Percentiles rank a stretch among this genome's conserved stretches.
These are phyloP conservation scores for Theobroma grandiflorum DNA, from an alignment of 441 rosid genomes.

Conservation along the genomic window DNA sequence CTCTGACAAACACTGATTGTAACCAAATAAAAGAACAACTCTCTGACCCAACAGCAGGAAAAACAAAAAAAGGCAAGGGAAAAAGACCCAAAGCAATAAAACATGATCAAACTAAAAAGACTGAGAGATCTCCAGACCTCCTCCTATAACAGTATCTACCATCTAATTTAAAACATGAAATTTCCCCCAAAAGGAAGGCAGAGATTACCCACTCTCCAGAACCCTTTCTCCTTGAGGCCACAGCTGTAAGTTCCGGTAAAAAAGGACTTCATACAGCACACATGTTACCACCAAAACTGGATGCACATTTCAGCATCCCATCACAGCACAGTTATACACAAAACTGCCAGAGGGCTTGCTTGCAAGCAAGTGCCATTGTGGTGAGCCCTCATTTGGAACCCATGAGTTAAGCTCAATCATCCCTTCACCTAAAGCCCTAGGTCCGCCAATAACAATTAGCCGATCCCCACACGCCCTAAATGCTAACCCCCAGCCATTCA, in stretches of 20 bases:
- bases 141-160: conserved; percentile 32
- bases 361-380: conserved; percentile 71
- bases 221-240: conserved; percentile 35
- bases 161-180: conserved; percentile 35
- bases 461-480: conserved; percentile 82
- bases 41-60: conserved; percentile 17
- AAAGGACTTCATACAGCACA: conserved; percentile 22
- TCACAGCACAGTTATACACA: conserved; percentile 84
- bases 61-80: not conserved
- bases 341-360: conserved; percentile 59
- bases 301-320: conserved; percentile 68
- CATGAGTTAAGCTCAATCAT: conserved; percentile 72
- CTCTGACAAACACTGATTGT: conserved; percentile 31
- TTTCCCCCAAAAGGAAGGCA: conserved; percentile 40
- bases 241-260: conserved; percentile 22
- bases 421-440: conserved; percentile 58
- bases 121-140: conserved; percentile 23
- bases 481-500: conserved; percentile 96
- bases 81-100: conserved; percentile 26
- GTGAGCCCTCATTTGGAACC: conserved; percentile 67
- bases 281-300: conserved; percentile 24
- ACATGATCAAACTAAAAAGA: conserved; percentile 25
- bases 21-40: conserved; percentile 26
- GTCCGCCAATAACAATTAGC: conserved; percentile 74
- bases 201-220: conserved; percentile 41